A percentile compares a stretch with the other conserved stretches of the same genome.
Conservation (phyloP, 305 asterid genomes). For the Fraxinus angustifolia region DNA sequence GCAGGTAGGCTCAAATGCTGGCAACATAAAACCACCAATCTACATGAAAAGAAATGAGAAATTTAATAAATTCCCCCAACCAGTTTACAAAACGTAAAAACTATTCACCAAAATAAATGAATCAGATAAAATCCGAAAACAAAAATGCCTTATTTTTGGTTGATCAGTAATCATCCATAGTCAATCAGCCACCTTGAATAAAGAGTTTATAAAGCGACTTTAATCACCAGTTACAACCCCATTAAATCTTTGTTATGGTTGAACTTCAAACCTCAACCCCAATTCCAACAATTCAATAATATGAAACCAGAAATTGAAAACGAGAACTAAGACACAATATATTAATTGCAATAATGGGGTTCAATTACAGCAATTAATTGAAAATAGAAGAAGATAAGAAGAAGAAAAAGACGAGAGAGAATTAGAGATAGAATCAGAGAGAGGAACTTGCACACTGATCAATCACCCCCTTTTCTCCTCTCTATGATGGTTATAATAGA, state of each 20-base stretch:
- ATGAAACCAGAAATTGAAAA: background rate
- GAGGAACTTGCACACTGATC: background rate
- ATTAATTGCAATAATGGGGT: background rate
- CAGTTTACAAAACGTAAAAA: background rate
- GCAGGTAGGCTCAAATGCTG: constrained; percentile 62
- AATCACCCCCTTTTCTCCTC: background rate
- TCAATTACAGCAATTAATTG: background rate
- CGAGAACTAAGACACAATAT: background rate
- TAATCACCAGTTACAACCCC: background rate
- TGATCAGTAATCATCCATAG: background rate
- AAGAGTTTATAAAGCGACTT: background rate
- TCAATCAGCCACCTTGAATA: background rate
- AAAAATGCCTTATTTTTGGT: background rate
- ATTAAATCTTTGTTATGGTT: background rate
- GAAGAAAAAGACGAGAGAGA: background rate
- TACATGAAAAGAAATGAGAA: constrained; percentile 31
- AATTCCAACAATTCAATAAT: background rate
- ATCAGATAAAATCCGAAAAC: constrained; percentile 1
- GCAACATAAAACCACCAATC: constrained; percentile 75
- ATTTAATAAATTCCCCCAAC: background rate
- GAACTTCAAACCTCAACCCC: background rate
- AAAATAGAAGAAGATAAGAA: background rate
- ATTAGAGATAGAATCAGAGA: background rate
- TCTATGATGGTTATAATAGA: background rate
- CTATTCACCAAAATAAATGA: constrained; percentile 2